Evolutionary conservation across 768 basidiomycete genomes (phyloP), one percentile per base, ranked within the genome.

Genomic region (Plicaturopsis crispa): DNA sequence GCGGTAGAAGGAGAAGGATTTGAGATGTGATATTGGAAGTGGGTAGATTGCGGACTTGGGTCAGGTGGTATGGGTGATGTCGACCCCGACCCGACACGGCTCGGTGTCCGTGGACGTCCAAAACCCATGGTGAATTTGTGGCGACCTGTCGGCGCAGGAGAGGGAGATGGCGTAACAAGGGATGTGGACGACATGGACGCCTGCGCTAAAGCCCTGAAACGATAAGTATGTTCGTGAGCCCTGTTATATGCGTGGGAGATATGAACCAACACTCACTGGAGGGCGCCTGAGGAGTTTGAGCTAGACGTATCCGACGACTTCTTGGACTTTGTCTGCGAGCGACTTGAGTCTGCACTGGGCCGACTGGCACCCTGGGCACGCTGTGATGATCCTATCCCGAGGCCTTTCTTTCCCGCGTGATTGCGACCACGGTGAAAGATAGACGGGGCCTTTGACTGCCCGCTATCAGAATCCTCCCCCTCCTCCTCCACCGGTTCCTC

Each of bases 331-430:
- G 63, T 43, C 35, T 65, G 63, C 12, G 80, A 80, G 41, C 69
- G 67, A 39, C 55, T 54, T 7, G 83, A 87, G 34, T 87, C 84
- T 28, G 57, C 61, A 44, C 83, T 85, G n/a, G 75, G 79, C 41
- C 82, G 69, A 38, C 63, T 57, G 16, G 56, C 52, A 33, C 55
- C 56, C 28, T 58, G 63, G 21, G 62, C 49, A 35, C 67, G 64
- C 12, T 67, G 62, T 45, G 70, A 71, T 14, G 69, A 56, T 44
- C 57, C 54, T 46, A 72, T 64, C 37, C 66, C 63, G 45, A 74
- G 60, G 19, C 64, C 63, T 48, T 69, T 74, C 44, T 65, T 69
- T 34, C 40, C 55, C 51, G 52, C 45, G 28, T 44, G 47, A 28
- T 41, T 47, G 10, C 43, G 46, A 35, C 52, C 50, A 44, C 39